These are phyloP conservation scores for Wickerhamomyces ciferrii DNA, from an alignment of 805 yeast genomes.

Conservation along the genomic window DNA sequence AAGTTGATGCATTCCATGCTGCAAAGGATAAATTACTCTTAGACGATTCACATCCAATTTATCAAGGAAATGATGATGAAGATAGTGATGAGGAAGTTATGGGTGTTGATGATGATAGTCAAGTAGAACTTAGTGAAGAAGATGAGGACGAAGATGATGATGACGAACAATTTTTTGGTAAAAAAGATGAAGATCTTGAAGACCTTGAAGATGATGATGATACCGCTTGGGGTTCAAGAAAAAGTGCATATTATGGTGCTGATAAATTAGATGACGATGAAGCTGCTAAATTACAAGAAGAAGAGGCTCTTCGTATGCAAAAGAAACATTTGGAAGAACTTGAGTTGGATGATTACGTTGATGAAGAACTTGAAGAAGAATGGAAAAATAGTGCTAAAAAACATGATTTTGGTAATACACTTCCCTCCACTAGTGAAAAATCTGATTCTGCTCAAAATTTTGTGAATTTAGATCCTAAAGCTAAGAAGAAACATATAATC, in stretches of 20 bases:
- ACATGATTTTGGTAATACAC: slow-evolving; percentile 33
- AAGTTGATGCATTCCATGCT: slow-evolving; percentile 64
- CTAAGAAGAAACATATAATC: slow-evolving; percentile 47
- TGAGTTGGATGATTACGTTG: slow-evolving; percentile 68
- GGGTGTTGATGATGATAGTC: slow-evolving; percentile 40
- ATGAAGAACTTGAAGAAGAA: slow-evolving; percentile 73
- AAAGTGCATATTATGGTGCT: slow-evolving; percentile 48
- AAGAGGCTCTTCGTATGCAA: slow-evolving; percentile 85
- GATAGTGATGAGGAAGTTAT: slow-evolving; percentile 47
- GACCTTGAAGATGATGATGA: slow-evolving; percentile 32
- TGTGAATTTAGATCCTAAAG: slow-evolving; percentile 43
- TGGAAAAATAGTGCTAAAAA: slow-evolving; percentile 62
- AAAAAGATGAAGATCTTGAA: slow-evolving; percentile 22
- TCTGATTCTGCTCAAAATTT: slow-evolving; percentile 39
- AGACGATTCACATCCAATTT: slow-evolving; percentile 48
- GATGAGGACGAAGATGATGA: slow-evolving; percentile 33
- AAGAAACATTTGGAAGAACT: slow-evolving; percentile 73
- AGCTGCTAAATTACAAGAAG: slow-evolving; percentile 71
- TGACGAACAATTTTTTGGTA: slow-evolving; percentile 21
- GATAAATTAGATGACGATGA: slow-evolving; percentile 56
- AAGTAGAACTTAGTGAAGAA: slow-evolving; percentile 45
- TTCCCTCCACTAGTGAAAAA: slow-evolving; percentile 21
- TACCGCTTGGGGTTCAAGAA: slow-evolving; percentile 41
- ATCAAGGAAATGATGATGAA: slow-evolving; percentile 34
- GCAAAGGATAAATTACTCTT: slow-evolving; percentile 52